These are phyloP conservation scores for Flaveria brownii DNA, from an alignment of 129 eudicot species.

Conservation along the genomic window DNA sequence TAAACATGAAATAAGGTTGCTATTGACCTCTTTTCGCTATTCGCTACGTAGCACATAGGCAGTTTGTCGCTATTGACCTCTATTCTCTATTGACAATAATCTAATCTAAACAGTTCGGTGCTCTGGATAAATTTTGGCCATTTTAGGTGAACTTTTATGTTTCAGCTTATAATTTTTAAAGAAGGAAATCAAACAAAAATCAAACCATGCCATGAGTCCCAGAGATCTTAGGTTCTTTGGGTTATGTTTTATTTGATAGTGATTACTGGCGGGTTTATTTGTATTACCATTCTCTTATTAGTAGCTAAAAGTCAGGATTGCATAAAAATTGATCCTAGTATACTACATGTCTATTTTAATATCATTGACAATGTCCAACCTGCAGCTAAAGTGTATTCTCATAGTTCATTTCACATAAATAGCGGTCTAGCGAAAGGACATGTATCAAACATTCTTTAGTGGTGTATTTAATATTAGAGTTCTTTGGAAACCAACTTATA, in stretches of 20 bases:
- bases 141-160: neutral
- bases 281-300: neutral
- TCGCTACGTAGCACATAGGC: too few species aligned
- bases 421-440: too few species aligned
- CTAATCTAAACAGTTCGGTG: neutral
- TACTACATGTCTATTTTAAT: neutral
- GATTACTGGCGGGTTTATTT: neutral
- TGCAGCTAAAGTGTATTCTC: constrained; percentile 4
- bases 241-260: neutral
- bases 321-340: neutral
- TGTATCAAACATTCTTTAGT: too few species aligned
- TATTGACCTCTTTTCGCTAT: too few species aligned
- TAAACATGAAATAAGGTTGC: too few species aligned
- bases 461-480: too few species aligned
- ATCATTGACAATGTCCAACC: neutral
- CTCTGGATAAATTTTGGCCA: neutral
- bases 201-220: neutral
- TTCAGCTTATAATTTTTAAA: neutral
- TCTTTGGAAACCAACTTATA: neutral
- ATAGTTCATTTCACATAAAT: neutral
- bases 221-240: constrained; percentile 5
- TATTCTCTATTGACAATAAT: neutral
- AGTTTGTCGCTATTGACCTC: too few species aligned
- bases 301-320: neutral
- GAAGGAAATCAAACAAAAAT: too few species aligned